phyloP scores from a whole-genome alignment of 345 rosid genomes.

The Cardamine occulta region DNA sequence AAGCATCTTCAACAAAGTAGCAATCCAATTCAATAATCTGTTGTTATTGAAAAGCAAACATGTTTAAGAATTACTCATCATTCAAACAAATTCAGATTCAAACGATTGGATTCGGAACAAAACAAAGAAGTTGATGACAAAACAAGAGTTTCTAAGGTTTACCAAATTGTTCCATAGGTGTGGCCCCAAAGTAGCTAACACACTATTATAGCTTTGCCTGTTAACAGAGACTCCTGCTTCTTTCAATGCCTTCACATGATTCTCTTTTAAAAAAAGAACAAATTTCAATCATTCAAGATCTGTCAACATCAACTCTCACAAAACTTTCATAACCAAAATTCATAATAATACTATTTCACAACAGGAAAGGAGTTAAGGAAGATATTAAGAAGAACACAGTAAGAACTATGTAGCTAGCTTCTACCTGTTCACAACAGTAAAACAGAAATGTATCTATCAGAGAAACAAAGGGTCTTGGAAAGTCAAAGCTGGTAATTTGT shows the following conservation, averaged over 20 bases:
- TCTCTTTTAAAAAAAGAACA: conserved; percentile 8
- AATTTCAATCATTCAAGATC: conserved; percentile 37
- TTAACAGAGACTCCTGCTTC: conserved; percentile 37
- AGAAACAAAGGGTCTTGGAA: background rate
- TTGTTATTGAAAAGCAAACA: conserved; percentile 13
- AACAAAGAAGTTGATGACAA: conserved; percentile 42
- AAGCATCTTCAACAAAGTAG: background rate
- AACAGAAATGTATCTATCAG: conserved; percentile 14
- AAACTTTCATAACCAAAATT: conserved; percentile 14
- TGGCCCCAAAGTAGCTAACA: conserved; percentile 47
- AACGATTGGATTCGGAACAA: conserved; percentile 8
- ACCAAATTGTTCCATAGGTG: conserved; percentile 43
- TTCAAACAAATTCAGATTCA: conserved; percentile 28
- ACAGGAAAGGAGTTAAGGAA: conserved; percentile 16
- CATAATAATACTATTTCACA: conserved; percentile 23
- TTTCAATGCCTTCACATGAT: conserved; percentile 44
- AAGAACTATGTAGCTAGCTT: conserved; percentile 15
- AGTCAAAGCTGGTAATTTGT: conserved; percentile 30
- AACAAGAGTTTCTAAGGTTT: conserved; percentile 41
- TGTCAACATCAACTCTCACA: conserved; percentile 38
- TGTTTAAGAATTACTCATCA: background rate
- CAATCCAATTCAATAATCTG: conserved; percentile 6
- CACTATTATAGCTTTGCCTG: conserved; percentile 33
- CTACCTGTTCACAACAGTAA: conserved; percentile 30
- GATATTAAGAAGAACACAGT: conserved; percentile 12